These are phyloP conservation scores for Poa pratensis DNA, from an alignment of 176 grass and related monocot genomes.

Conservation along the genomic window DNA sequence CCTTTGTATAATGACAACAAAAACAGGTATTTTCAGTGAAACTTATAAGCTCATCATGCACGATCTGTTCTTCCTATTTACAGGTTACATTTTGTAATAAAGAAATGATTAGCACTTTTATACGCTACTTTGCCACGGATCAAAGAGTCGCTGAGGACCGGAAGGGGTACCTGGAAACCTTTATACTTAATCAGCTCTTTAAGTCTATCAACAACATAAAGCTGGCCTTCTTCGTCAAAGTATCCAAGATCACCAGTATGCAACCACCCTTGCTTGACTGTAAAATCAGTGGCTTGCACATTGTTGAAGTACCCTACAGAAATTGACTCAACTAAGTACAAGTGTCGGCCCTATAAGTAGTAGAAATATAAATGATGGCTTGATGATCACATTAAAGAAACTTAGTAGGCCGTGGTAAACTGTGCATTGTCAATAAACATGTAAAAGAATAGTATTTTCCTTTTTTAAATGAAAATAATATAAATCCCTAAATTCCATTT, in stretches of 20 bases:
- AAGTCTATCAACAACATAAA: conserved; percentile 93
- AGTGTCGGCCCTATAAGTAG: not conserved
- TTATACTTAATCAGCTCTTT: conserved; percentile 98
- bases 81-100: not conserved
- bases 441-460: not conserved
- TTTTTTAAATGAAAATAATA: not conserved
- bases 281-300: conserved; percentile 80
- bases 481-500: not conserved
- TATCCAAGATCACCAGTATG: conserved; percentile 96
- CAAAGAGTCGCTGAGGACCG: too few relatives aligned
- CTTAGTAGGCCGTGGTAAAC: not conserved
- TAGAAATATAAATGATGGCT: not conserved
- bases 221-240: conserved; percentile 67
- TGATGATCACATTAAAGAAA: not conserved
- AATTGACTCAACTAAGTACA: conserved; percentile 12
- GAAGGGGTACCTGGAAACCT: conserved; percentile 78
- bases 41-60: too few relatives aligned
- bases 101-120: not conserved
- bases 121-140: too few relatives aligned
- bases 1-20: too few relatives aligned
- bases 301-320: conserved; percentile 90
- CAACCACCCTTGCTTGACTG: conserved; percentile 86
- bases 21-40: too few relatives aligned
- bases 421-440: not conserved
- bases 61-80: not conserved